A percentile compares a stretch with the other conserved stretches of the same genome.
Conservation (phyloP, 108 stramenopile genomes). For the Cyclotella baltica region DNA sequence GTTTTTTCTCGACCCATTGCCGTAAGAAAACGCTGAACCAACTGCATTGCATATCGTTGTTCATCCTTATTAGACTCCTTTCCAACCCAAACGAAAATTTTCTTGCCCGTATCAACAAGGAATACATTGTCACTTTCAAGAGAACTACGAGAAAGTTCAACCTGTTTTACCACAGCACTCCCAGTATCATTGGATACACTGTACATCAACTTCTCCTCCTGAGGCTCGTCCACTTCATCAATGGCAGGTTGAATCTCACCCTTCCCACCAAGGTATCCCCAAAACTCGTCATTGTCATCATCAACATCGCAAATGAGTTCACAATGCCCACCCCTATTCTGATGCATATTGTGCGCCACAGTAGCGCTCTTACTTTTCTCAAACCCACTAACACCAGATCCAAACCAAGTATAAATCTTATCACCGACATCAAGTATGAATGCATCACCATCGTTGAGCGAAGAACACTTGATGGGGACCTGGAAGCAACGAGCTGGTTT, state of each 20-base stretch:
- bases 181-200: constrained; percentile 60
- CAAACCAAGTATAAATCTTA: constrained; percentile 85
- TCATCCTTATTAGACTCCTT: constrained; percentile 65
- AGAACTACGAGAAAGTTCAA: constrained; percentile 55
- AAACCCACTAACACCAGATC: constrained; percentile 57
- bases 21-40: constrained; percentile 25
- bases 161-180: constrained; percentile 53
- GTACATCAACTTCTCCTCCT: constrained; percentile 57
- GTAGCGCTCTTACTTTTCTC: constrained; percentile 80
- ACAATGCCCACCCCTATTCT: constrained; percentile 61
- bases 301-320: constrained; percentile 59
- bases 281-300: constrained; percentile 77
- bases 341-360: constrained; percentile 64
- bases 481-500: constrained; percentile 71
- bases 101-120: constrained; percentile 76
- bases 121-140: constrained; percentile 71
- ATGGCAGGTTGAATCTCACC: constrained; percentile 58
- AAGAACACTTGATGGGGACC: constrained; percentile 59
- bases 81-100: constrained; percentile 85
- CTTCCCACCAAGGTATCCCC: constrained; percentile 80
- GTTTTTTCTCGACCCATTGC: constrained; percentile 20
- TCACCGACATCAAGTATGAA: constrained; percentile 88
- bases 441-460: constrained; percentile 86
- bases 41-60: constrained; percentile 72
- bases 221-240: constrained; percentile 30